These are phyloP conservation scores for Neurospora hispaniola DNA, from an alignment of 495 filamentous ascomycete species.

Conservation along the genomic window DNA sequence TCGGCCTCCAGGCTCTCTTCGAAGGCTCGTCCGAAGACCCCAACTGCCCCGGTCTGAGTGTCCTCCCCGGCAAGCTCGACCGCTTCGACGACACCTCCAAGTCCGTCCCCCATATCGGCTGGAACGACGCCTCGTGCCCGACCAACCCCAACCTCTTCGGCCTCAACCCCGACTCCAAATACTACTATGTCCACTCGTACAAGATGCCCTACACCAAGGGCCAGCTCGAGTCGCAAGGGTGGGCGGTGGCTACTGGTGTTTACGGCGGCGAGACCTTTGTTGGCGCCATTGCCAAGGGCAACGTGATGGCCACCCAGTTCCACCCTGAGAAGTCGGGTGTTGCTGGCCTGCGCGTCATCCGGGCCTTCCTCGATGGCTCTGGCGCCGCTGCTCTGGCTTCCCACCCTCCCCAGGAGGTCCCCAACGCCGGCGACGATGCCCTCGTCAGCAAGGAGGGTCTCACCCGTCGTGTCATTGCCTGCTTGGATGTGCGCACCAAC, in stretches of 20 bases:
- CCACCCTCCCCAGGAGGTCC: constrained; percentile 6
- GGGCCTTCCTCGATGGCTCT: constrained; percentile 70
- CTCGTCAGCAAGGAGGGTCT: constrained; percentile 46
- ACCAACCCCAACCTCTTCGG: constrained; percentile 55
- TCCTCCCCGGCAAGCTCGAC: constrained; percentile 60
- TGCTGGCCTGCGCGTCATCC: constrained; percentile 72
- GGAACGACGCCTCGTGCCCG: constrained; percentile 68
- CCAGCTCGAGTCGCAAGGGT: constrained; percentile 64
- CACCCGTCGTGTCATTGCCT: constrained; percentile 86
- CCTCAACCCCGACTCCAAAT: constrained; percentile 70
- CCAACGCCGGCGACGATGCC: not conserved
- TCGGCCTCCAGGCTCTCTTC: constrained; percentile 86
- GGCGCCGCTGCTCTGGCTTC: constrained; percentile 31
- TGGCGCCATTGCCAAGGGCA: constrained; percentile 74
- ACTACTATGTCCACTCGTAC: constrained; percentile 97
- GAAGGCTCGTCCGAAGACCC: constrained; percentile 70
- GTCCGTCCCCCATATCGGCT: constrained; percentile 93
- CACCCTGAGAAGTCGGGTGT: constrained; percentile 95
- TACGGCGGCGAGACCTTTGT: constrained; percentile 90
- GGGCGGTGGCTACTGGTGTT: constrained; percentile 76
- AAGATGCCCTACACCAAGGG: constrained; percentile 66
- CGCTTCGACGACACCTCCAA: constrained; percentile 71
- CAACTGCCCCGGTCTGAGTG: constrained; percentile 55
- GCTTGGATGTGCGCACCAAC: constrained; percentile 93
- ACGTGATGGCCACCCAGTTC: constrained; percentile 88